A percentile compares a stretch with the other conserved stretches of the same genome.
phyloP scores from a whole-genome alignment of 352 stramenopile genomes.

The Globisporangium takayamanum region DNA sequence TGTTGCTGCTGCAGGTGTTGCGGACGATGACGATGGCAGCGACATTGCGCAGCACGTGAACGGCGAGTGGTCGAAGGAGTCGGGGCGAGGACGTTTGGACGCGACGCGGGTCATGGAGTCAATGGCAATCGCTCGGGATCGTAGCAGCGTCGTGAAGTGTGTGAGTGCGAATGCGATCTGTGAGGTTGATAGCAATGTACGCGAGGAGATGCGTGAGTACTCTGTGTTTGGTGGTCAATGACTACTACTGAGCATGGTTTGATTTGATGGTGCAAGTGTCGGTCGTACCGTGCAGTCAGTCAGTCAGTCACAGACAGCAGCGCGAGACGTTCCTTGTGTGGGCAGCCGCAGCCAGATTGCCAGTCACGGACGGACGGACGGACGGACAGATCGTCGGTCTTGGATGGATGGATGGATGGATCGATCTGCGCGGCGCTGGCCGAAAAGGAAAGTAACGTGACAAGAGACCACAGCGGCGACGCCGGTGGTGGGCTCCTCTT shows the following conservation, averaged over 20 bases:
- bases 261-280: too few species aligned
- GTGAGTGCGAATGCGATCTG: background rate
- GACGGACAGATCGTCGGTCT: background rate
- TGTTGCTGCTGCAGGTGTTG: background rate
- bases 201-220: too few species aligned
- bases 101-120: conserved; percentile 6
- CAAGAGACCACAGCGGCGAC: too few species aligned
- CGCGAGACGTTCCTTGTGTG: too few species aligned
- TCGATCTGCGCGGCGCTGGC: conserved; percentile 5
- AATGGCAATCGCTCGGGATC: too few species aligned
- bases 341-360: background rate
- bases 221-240: too few species aligned
- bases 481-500: too few species aligned
- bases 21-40: background rate
- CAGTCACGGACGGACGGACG: background rate
- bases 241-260: too few species aligned
- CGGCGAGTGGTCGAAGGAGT: background rate
- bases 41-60: background rate
- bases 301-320: too few species aligned
- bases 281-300: background rate
- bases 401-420: background rate
- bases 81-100: conserved; percentile 10
- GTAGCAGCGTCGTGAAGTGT: too few species aligned
- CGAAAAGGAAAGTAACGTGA: conserved; percentile 18
- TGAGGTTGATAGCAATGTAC: background rate